Conservation (phyloP, 2,329 filamentous ascomycete genomes). For the Fusarium brevicatenulatum region DNA sequence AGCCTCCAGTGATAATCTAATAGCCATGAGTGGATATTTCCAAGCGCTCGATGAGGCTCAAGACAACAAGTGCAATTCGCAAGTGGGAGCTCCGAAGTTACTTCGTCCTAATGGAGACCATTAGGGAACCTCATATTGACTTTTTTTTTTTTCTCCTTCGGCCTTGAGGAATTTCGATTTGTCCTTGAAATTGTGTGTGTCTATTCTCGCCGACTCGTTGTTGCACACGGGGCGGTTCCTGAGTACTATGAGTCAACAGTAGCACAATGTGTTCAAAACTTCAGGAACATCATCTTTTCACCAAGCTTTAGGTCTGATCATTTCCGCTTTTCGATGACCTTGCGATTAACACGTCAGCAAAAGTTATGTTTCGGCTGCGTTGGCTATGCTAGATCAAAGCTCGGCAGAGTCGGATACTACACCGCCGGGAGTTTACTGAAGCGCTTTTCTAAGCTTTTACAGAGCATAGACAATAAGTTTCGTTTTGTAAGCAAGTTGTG, state of each 20-base stretch:
- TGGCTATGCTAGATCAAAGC: neutral
- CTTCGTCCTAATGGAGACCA: neutral
- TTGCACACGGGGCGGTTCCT: neutral
- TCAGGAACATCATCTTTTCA: neutral
- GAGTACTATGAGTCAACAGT: neutral
- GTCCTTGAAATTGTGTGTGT: neutral
- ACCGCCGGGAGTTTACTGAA: neutral
- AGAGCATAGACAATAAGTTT: neutral
- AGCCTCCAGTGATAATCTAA: neutral
- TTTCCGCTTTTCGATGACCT: neutral
- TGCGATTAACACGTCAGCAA: neutral
- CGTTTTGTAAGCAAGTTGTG: neutral
- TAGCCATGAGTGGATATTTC: neutral
- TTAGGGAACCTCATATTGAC: neutral
- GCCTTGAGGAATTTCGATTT: neutral
- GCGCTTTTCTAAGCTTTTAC: neutral
- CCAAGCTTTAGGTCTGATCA: neutral
- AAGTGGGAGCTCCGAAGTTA: neutral
- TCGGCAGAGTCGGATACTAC: neutral
- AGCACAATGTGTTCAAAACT: neutral
- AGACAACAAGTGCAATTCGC: neutral
- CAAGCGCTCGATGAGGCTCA: neutral
- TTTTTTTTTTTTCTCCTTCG: neutral
- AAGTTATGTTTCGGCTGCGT: neutral
- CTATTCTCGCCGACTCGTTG: neutral